Percentiles rank a stretch among this genome's conserved stretches.
These are phyloP conservation scores for Colletotrichum destructivum DNA, from an alignment of 2,329 filamentous ascomycete genomes.

Conservation along the genomic window DNA sequence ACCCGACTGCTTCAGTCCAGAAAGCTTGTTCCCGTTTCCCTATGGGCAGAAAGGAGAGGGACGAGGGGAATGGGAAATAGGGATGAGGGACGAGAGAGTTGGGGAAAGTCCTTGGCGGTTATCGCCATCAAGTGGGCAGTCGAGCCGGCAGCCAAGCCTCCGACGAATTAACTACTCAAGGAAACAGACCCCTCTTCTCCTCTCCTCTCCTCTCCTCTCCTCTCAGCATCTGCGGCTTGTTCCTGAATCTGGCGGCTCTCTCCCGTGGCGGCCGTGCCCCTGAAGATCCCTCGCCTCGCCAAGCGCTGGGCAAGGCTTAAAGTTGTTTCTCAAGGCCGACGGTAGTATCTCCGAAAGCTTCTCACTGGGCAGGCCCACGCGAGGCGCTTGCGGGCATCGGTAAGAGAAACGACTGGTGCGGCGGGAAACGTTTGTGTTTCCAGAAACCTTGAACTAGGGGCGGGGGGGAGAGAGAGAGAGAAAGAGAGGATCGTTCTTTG, in stretches of 20 bases:
- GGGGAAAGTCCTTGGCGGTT: not conserved
- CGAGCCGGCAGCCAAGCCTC: conserved; percentile 9
- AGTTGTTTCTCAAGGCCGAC: conserved; percentile 1
- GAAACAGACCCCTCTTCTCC: no score
- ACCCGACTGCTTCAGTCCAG: not conserved
- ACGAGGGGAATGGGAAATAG: no score
- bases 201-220: no score
- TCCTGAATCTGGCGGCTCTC: conserved; percentile 1
- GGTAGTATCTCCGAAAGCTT: not conserved
- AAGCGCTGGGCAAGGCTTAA: conserved; percentile 13
- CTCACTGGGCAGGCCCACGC: conserved; percentile 1
- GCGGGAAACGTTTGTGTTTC: conserved; percentile 25
- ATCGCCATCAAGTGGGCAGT: conserved; percentile 4
- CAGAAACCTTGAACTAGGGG: conserved; percentile 8
- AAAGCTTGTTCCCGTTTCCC: conserved; percentile 13
- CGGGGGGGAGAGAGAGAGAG: no score
- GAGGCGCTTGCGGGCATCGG: not conserved
- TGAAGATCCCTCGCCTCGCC: conserved; percentile 23
- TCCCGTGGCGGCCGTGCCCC: conserved; percentile 16
- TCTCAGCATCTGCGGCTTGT: conserved; percentile 17
- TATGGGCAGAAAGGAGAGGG: no score
- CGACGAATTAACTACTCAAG: no score
- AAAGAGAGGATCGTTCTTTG: no score
- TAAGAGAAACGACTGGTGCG: conserved; percentile 20
- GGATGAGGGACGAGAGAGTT: not conserved